These are phyloP conservation scores for Rhizomucor miehei DNA, from an alignment of 371 early-diverging fungal species.

Conservation along the genomic window DNA sequence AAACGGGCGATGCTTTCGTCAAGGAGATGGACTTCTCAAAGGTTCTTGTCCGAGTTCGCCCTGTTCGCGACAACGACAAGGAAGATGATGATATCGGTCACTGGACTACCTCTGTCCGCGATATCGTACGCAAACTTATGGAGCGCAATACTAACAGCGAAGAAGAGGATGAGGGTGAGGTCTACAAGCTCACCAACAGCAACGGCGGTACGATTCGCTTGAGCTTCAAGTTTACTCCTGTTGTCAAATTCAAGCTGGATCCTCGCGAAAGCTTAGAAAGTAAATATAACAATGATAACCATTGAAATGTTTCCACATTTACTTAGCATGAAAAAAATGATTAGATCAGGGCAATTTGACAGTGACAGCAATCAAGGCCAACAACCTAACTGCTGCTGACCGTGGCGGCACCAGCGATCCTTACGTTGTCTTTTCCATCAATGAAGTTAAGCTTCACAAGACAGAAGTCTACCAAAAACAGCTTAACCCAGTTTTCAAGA, in stretches of 20 bases:
- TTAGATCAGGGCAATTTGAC: constrained; percentile 48
- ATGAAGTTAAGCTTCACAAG: constrained; percentile 77
- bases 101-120: constrained; percentile 21
- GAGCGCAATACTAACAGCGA: constrained; percentile 8
- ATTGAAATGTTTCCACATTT: neutral
- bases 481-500: constrained; percentile 78
- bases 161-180: constrained; percentile 18
- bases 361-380: constrained; percentile 41
- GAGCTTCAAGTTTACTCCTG: constrained; percentile 38
- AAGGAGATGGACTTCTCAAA: constrained; percentile 50
- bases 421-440: constrained; percentile 69
- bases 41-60: constrained; percentile 30
- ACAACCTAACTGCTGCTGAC: constrained; percentile 46
- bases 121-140: constrained; percentile 33
- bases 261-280: constrained; percentile 47
- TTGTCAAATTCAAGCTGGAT: constrained; percentile 42
- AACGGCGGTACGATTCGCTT: constrained; percentile 29
- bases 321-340: too few relatives aligned
- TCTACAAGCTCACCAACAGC: constrained; percentile 29
- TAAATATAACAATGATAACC: constrained; percentile 4
- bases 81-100: constrained; percentile 25
- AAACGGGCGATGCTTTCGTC: constrained; percentile 46
- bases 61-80: constrained; percentile 32
- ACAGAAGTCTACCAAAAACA: constrained; percentile 78
- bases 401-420: constrained; percentile 79